Percentiles rank a stretch among this genome's conserved stretches.
Conservation (phyloP, 208 protist genomes). For the Trypanosomatidae sp. region DNA sequence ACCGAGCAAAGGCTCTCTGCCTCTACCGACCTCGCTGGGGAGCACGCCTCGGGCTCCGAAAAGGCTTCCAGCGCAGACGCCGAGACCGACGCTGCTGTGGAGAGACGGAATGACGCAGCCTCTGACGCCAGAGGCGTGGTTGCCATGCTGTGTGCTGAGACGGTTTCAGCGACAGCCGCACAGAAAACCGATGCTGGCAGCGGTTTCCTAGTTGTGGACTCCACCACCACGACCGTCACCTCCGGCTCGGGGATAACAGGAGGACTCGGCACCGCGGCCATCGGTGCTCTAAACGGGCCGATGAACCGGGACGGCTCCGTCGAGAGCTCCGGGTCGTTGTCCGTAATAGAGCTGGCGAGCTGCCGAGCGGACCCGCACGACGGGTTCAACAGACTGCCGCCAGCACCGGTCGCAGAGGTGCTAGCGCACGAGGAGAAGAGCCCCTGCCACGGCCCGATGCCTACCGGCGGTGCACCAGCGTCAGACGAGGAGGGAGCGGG, state of each 20-base stretch:
- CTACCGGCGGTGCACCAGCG: not conserved
- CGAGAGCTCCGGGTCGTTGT: slow-evolving; percentile 10
- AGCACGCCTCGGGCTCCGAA: not conserved
- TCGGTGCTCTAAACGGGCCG: slow-evolving; percentile 1
- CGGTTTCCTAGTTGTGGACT: not conserved
- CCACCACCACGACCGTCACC: not conserved
- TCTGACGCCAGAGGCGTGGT: not conserved
- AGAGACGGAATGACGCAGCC: not conserved
- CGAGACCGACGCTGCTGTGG: not conserved
- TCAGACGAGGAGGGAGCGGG: slow-evolving; percentile 1
- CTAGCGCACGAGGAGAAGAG: slow-evolving; percentile 6
- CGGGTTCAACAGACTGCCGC: not conserved
- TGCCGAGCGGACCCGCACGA: not conserved
- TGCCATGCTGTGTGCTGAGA: not conserved
- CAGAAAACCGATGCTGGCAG: not conserved
- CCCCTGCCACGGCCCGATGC: slow-evolving; percentile 6
- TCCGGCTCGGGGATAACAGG: not conserved
- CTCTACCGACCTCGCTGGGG: not conserved
- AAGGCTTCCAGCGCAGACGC: not conserved
- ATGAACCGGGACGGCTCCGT: slow-evolving; percentile 13
- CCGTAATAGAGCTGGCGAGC: not conserved
- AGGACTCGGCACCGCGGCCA: not conserved
- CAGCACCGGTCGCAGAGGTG: not conserved
- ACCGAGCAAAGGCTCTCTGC: not conserved
- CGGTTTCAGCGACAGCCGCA: not conserved